Conservation (phyloP, 805 yeast species). For the Jamesozyma rosinii region DNA sequence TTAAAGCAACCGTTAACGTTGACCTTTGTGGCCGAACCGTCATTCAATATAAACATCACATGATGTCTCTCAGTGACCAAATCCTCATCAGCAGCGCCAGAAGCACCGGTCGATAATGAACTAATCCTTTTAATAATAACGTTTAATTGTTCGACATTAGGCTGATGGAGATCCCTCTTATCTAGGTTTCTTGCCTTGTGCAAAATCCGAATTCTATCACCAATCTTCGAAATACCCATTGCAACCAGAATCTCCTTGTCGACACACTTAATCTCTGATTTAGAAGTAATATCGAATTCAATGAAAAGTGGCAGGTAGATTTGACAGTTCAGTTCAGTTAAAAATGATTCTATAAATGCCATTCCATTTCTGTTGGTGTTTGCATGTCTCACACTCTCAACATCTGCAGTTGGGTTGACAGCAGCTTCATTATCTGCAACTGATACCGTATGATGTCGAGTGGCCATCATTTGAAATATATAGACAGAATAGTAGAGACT, state of each 20-base stretch:
- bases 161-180: conserved; percentile 21
- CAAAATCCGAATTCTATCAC: conserved; percentile 70
- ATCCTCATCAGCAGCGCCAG: conserved; percentile 15
- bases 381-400: no score
- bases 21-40: conserved; percentile 60
- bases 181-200: conserved; percentile 39
- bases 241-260: conserved; percentile 60
- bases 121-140: conserved; percentile 20
- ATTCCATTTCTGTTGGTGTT: neutral
- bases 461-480: no score
- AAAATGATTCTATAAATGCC: conserved; percentile 15
- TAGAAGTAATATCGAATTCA: conserved; percentile 15
- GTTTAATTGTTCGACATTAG: conserved; percentile 10
- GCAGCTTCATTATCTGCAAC: no score
- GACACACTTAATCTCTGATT: conserved; percentile 25
- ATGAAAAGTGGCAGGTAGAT: conserved; percentile 17
- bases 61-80: conserved; percentile 32
- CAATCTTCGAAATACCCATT: conserved; percentile 66
- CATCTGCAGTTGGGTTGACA: no score
- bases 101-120: conserved; percentile 8
- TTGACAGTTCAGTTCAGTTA: conserved; percentile 16
- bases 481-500: no score
- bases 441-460: no score
- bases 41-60: conserved; percentile 64
- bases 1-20: conserved; percentile 72